A percentile compares a stretch with the other conserved stretches of the same genome.
Conservation (phyloP, 768 basidiomycete species). For the Boletus sensibilis region DNA sequence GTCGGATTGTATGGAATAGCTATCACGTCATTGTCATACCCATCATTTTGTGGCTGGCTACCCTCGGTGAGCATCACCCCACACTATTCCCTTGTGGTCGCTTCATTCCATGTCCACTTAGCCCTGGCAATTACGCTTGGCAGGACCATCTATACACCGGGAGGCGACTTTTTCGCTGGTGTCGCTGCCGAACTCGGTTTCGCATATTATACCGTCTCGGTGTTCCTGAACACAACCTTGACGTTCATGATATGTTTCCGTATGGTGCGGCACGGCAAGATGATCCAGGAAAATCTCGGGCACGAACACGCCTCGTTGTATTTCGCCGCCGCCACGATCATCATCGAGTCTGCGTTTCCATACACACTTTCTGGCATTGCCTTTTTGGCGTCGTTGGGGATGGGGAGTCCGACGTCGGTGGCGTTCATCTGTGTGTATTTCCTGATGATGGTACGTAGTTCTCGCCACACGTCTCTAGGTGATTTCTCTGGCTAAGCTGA, state of each 20-base stretch:
- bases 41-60: slow-evolving; percentile 21
- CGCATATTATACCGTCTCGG: slow-evolving; percentile 16
- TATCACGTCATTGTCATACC: slow-evolving; percentile 13
- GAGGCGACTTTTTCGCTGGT: slow-evolving; percentile 22
- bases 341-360: slow-evolving; percentile 27
- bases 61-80: slow-evolving; percentile 16
- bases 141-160: no score
- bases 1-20: slow-evolving; percentile 35
- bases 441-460: slow-evolving; percentile 20
- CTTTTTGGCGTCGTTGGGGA: slow-evolving; percentile 23
- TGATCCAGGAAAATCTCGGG: slow-evolving; percentile 12
- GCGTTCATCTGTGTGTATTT: slow-evolving; percentile 14
- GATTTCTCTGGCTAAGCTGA: not conserved
- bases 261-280: slow-evolving; percentile 10
- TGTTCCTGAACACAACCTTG: slow-evolving; percentile 18
- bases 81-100: not conserved
- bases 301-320: slow-evolving; percentile 17
- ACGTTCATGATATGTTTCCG: slow-evolving; percentile 26
- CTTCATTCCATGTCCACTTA: slow-evolving; percentile 2
- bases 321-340: slow-evolving; percentile 6
- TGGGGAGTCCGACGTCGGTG: slow-evolving; percentile 11
- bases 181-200: slow-evolving; percentile 10
- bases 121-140: no score
- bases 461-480: not conserved
- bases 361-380: slow-evolving; percentile 25